Conservation (phyloP, 2,329 filamentous ascomycete species). For the Ophiocordyceps camponoti-floridani region DNA sequence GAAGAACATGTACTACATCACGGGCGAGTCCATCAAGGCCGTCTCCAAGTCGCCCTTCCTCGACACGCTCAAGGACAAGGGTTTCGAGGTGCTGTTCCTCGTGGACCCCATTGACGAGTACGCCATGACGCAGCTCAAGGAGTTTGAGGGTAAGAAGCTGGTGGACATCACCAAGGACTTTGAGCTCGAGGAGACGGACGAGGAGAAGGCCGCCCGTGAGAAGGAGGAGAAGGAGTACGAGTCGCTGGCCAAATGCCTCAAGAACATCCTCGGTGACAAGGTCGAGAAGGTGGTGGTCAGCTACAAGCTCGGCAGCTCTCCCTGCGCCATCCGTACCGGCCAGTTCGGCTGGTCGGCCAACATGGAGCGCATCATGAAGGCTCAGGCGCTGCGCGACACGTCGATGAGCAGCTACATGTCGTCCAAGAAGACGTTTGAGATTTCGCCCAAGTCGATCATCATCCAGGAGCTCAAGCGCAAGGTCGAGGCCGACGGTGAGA, state of each 20-base stretch:
- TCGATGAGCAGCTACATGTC: slow-evolving; percentile 99
- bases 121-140: slow-evolving; percentile 98
- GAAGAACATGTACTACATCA: slow-evolving; percentile 99
- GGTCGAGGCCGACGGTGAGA: slow-evolving; percentile 94
- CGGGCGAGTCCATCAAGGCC: slow-evolving; percentile 96
- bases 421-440: slow-evolving; percentile 99
- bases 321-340: slow-evolving; percentile 96
- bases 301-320: slow-evolving; percentile 87
- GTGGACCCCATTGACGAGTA: slow-evolving; percentile 99
- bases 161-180: slow-evolving; percentile 99
- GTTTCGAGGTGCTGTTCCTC: slow-evolving; percentile 98
- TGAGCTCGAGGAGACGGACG: slow-evolving; percentile 98
- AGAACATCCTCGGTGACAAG: slow-evolving; percentile 98
- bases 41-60: slow-evolving; percentile 98
- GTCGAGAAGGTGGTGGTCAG: slow-evolving; percentile 99
- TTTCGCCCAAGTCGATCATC: slow-evolving; percentile 96
- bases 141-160: slow-evolving; percentile 99
- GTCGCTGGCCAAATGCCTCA: slow-evolving; percentile 83
- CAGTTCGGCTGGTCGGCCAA: slow-evolving; percentile 99
- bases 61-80: slow-evolving; percentile 95
- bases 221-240: slow-evolving; percentile 97
- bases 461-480: slow-evolving; percentile 99
- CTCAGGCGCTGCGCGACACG: slow-evolving; percentile 97
- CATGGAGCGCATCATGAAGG: slow-evolving; percentile 99
- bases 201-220: slow-evolving; percentile 95